Conservation (phyloP, 2,329 filamentous ascomycete species). For the Xylariaceae sp. region DNA sequence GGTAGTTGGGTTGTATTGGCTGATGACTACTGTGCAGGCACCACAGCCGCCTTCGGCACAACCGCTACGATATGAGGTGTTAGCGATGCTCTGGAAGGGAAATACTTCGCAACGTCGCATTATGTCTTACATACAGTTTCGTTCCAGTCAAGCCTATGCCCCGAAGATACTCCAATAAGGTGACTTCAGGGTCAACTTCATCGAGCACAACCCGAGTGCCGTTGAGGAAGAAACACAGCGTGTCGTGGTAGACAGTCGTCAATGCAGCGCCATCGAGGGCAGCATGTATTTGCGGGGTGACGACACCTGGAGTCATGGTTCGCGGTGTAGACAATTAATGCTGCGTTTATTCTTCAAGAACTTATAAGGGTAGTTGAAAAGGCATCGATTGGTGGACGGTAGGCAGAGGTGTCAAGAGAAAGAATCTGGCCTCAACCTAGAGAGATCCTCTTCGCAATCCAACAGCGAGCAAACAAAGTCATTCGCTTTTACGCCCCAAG, state of each 20-base stretch:
- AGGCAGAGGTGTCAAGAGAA: neutral
- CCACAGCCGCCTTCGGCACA: conserved; percentile 96
- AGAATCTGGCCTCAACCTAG: neutral
- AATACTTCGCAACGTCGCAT: neutral
- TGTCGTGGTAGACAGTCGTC: conserved; percentile 78
- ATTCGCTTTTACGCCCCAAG: neutral
- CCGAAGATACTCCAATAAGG: conserved; percentile 85
- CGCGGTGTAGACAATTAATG: neutral
- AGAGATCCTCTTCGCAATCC: neutral
- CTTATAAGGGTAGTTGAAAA: neutral
- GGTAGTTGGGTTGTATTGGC: conserved; percentile 88
- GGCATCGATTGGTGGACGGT: neutral
- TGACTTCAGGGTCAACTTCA: conserved; percentile 84
- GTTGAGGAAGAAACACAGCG: conserved; percentile 88
- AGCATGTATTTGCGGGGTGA: conserved; percentile 45
- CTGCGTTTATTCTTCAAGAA: neutral
- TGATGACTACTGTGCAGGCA: conserved; percentile 92
- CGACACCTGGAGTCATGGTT: conserved; percentile 53
- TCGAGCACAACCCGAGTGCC: conserved; percentile 85
- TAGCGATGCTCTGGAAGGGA: conserved; percentile 1
- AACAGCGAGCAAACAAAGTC: neutral
- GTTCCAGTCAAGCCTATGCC: conserved; percentile 93
- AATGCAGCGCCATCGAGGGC: conserved; percentile 45
- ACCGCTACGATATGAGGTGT: conserved; percentile 46
- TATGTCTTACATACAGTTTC: conserved; percentile 60